Evolutionary conservation across 2,329 filamentous ascomycete species (phyloP).

Genomic region (Rugonectria rugulosa): DNA sequence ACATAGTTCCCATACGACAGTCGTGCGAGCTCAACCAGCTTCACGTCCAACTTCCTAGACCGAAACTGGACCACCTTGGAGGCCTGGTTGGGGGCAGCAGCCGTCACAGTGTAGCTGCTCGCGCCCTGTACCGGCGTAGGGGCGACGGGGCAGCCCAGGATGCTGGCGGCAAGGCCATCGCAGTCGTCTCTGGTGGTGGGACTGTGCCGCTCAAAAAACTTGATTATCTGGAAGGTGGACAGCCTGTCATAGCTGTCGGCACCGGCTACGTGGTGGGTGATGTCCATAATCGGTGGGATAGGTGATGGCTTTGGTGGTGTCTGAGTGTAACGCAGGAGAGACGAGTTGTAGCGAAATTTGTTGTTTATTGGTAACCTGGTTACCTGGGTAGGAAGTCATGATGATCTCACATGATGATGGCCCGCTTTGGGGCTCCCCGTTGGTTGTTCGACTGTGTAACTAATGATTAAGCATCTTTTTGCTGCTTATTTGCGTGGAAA

Average conservation of each 20-base stretch:
- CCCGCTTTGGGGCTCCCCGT: too few relatives aligned
- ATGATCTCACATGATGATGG: too few relatives aligned
- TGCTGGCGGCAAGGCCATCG: conserved; percentile 17
- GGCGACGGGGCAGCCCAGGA: conserved; percentile 18
- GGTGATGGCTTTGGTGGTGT: too few relatives aligned
- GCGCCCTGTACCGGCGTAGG: conserved; percentile 28
- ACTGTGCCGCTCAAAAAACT: conserved; percentile 16
- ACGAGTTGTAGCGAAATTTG: too few relatives aligned
- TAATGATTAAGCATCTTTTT: too few relatives aligned
- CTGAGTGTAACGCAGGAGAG: too few relatives aligned
- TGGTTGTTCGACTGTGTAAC: too few relatives aligned
- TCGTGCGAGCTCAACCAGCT: conserved; percentile 18
- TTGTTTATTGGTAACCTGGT: too few relatives aligned
- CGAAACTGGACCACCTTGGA: conserved; percentile 31
- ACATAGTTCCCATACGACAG: conserved; percentile 23
- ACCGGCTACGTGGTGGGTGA: conserved; percentile 11
- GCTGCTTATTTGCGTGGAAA: too few relatives aligned
- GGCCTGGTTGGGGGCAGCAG: not conserved
- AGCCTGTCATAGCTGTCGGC: conserved; percentile 16
- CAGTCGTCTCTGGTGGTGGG: conserved; percentile 18
- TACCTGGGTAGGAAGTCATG: too few relatives aligned
- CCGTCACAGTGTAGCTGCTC: conserved; percentile 30
- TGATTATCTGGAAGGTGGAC: conserved; percentile 17
- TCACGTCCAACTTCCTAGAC: conserved; percentile 15
- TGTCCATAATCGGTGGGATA: too few relatives aligned